Evolutionary conservation across 2,329 filamentous ascomycete genomes (phyloP), one percentile per base, ranked within the genome.

Genomic region (Exophiala alcalophila): DNA sequence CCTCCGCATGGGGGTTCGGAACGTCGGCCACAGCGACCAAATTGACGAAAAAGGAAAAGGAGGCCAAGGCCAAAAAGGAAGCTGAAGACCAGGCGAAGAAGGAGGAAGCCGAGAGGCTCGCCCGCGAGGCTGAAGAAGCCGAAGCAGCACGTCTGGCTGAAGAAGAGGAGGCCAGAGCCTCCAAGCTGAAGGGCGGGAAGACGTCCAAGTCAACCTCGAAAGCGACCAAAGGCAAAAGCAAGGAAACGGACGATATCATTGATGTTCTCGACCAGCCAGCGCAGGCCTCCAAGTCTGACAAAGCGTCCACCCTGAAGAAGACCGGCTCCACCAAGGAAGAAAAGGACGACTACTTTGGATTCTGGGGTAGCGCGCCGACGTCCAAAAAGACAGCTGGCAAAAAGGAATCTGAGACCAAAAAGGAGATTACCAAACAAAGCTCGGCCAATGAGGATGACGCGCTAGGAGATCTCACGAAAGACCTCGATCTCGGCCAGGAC

Each of bases 41-140:
- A 47, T 69, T 65, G 53, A 49, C 58, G 10, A 60, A 64, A 32
- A 70, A 72, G 35, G 69, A 74, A 45, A 72, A 68, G 45, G 68
- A 70, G 54, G 64, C 66, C 25, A 68, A 71, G 43, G 61, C 62
- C 4, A 68, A 69, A 32, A 62, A 65, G 33, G 63, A 65, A 37
- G 65, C 56, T 41, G 65, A 53, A 55, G 59, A 46, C 46, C 45
- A 58, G 35, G 52, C 49, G 44, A 43, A 40, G 21, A 44, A 41
- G 41, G 52, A 56, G 46, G 61, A 49, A 54, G 60, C 57, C 28
- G 57, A 61, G 28, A 59, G 59, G 34, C 45, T 50, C 26, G 48
- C 38, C 31, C 39, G 44, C 31, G 63, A 62, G 32, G 55, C 55
- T 41, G 58, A 57, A 44, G 55, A 64, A 42, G 65, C 61, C n/a